Evolutionary conservation across 1,284 basidiomycete species (phyloP).

Genomic region (Sanghuangporus sanghuang): DNA sequence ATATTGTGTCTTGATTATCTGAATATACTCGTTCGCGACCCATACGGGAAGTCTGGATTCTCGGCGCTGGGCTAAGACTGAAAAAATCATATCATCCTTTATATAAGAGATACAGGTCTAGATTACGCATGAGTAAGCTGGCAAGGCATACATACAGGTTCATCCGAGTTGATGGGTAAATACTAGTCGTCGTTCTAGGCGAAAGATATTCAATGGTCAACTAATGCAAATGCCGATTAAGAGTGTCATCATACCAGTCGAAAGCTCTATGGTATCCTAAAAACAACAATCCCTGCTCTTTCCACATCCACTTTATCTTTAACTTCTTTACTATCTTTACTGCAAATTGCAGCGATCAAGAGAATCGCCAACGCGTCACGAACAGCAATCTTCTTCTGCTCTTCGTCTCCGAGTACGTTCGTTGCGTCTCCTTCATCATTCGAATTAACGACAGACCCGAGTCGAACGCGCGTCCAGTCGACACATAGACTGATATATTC

Average conservation of each 20-base stretch:
- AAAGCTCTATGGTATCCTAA: slow-evolving; percentile 46
- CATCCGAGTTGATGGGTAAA: too few relatives aligned
- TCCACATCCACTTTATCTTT: slow-evolving; percentile 53
- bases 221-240: too few relatives aligned
- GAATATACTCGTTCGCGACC: too few relatives aligned
- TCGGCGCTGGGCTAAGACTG: too few relatives aligned
- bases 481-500: slow-evolving; percentile 58
- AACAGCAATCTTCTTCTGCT: slow-evolving; percentile 35
- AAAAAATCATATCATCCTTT: too few relatives aligned
- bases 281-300: slow-evolving; percentile 55
- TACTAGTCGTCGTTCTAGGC: too few relatives aligned
- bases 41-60: too few relatives aligned
- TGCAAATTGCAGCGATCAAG: slow-evolving; percentile 49
- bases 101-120: too few relatives aligned
- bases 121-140: too few relatives aligned
- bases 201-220: too few relatives aligned
- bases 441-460: slow-evolving; percentile 22
- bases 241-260: background rate
- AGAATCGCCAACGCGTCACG: slow-evolving; percentile 45
- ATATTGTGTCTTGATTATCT: too few relatives aligned
- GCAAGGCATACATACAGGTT: too few relatives aligned
- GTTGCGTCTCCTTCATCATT: slow-evolving; percentile 21
- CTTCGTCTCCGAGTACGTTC: slow-evolving; percentile 21
- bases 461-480: slow-evolving; percentile 49
- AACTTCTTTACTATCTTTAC: slow-evolving; percentile 47